Percentiles rank a stretch among this genome's conserved stretches.
phyloP scores from a whole-genome alignment of 2,329 filamentous ascomycete species.

The Sclerotinia subarctica region DNA sequence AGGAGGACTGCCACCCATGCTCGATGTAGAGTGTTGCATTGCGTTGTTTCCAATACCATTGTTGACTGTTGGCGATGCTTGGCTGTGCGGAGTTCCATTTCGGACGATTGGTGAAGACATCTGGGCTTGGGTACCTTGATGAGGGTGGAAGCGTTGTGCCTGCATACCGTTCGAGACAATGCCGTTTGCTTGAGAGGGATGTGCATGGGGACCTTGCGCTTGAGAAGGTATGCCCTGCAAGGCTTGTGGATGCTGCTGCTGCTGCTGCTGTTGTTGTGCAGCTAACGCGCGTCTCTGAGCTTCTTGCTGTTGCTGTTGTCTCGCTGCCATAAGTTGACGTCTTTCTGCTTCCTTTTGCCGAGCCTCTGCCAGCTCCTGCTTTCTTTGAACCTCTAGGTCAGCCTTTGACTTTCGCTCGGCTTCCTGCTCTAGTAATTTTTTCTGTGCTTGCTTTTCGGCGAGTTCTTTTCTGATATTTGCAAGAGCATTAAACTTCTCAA shows the following conservation, averaged over 20 bases:
- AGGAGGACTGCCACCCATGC: conserved; percentile 65
- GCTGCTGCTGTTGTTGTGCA: conserved; percentile 42
- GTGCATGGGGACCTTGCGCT: conserved; percentile 44
- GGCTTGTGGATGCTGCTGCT: conserved; percentile 36
- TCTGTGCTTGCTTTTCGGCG: conserved; percentile 71
- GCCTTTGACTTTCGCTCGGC: conserved; percentile 48
- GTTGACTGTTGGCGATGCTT: conserved; percentile 63
- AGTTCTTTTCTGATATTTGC: conserved; percentile 78
- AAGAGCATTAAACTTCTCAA: conserved; percentile 88
- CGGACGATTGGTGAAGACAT: conserved; percentile 66
- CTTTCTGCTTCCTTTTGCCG: conserved; percentile 38
- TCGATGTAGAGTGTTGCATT: conserved; percentile 65
- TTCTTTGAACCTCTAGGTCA: conserved; percentile 47
- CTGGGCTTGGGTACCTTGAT: conserved; percentile 55
- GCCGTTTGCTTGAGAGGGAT: conserved; percentile 43
- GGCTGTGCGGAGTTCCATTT: conserved; percentile 62
- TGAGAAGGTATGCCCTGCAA: conserved; percentile 21
- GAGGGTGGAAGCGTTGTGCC: conserved; percentile 43
- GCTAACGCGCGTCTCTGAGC: conserved; percentile 39
- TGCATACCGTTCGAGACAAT: conserved; percentile 43
- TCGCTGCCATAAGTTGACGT: conserved; percentile 16
- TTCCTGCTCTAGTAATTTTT: conserved; percentile 62
- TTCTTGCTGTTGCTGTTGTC: conserved; percentile 39
- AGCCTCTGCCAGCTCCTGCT: conserved; percentile 36
- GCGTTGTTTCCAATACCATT: conserved; percentile 43